Base-by-base conservation (phyloP, 2,329 filamentous ascomycete genomes). In the Cordyceps cicadae region DNA sequence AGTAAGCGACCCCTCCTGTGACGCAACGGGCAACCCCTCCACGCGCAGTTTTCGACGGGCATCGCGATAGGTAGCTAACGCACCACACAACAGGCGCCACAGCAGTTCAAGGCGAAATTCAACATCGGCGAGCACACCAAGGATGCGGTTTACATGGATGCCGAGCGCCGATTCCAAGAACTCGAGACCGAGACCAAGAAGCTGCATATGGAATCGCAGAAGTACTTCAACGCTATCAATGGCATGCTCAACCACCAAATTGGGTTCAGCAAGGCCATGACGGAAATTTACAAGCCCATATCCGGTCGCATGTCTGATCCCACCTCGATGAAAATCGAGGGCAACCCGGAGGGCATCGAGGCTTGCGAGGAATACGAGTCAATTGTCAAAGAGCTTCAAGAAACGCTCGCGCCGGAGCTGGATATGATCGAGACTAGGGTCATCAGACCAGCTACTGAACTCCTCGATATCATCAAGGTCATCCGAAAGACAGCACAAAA, bases 171-270 rank as follows among this genome's bases (percentile, higher is more conserved):
- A 54, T 99, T 97, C 72, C 82, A 91, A 66, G 94, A 99, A 77
- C 83, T 99, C 65, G 94, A 99, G 76, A 88, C 81, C 66, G 92
- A 99, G 78, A 97, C 94, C 41, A 97, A 97, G 81, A 93, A 89
- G 75, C 86, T 97, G 34, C 93, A 97, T 76, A 91, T 96, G 78
- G 93, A 97, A 76, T 96, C 91, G 61, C 89, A 92, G 75, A 97
- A 96, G 78, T 99, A 99, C 76, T 97, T 96, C 69, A 87, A 96
- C 59, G 90, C 94, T 72, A 97, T 99, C 78, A 97, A 97, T 77
- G 90, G 89, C 80, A 99, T 99, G 94, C 84, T 99, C 69, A 85
- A 81, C 71, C 92, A 97, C 77, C 94, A 99, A 79, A 97, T 99
- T 76, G 93, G 96, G 73, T 99, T 99, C 78, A 96, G 93, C 68